A percentile compares a stretch with the other conserved stretches of the same genome.
phyloP scores from a whole-genome alignment of 2,329 filamentous ascomycete species.

The Leptodontidium sp. region DNA sequence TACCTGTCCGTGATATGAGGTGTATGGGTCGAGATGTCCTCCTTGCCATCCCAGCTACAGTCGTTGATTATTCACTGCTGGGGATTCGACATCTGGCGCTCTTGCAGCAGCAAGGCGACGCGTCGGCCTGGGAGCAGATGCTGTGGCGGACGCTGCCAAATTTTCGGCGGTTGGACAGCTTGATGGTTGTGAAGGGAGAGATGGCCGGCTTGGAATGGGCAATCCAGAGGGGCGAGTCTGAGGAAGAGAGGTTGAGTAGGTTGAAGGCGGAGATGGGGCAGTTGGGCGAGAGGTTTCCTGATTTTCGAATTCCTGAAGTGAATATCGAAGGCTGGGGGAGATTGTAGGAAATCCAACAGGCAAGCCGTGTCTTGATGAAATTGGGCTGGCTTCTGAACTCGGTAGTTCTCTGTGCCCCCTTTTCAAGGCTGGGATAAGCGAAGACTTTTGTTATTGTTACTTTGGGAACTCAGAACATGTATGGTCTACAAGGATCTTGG shows the following conservation, averaged over 20 bases:
- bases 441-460: too few relatives aligned
- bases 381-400: too few relatives aligned
- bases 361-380: too few relatives aligned
- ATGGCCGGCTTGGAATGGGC: not conserved
- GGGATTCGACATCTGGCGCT: not conserved
- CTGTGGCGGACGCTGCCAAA: not conserved
- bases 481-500: too few relatives aligned
- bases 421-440: too few relatives aligned
- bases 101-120: not conserved
- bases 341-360: too few relatives aligned
- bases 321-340: not conserved
- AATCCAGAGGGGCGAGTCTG: not conserved
- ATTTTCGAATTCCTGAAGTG: not conserved
- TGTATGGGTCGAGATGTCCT: not conserved
- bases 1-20: not conserved
- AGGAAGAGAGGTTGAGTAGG: constrained; percentile 19
- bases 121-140: not conserved
- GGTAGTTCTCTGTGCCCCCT: too few relatives aligned
- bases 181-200: not conserved
- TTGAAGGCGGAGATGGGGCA: constrained; percentile 35
- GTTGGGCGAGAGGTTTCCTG: not conserved
- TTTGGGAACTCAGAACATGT: too few relatives aligned
- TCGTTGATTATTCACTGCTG: not conserved
- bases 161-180: not conserved
- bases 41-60: not conserved